A percentile compares a stretch with the other conserved stretches of the same genome.
These are phyloP conservation scores for Serendipita vermifera DNA, from an alignment of 768 basidiomycete species.

Conservation along the genomic window DNA sequence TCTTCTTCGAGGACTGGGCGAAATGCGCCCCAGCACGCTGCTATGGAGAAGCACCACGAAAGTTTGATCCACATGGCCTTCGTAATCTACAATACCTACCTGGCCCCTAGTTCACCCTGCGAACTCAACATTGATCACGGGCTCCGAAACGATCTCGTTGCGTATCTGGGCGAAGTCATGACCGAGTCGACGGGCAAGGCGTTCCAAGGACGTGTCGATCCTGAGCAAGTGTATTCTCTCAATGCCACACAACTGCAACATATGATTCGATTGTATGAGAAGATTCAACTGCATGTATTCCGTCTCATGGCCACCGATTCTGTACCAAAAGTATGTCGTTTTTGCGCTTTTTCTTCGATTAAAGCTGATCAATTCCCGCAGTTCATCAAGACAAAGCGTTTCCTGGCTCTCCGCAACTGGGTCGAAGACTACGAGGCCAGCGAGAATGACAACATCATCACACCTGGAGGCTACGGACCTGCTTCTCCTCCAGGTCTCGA, in stretches of 20 bases:
- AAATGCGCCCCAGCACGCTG: slow-evolving; percentile 25
- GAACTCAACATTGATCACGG: slow-evolving; percentile 99
- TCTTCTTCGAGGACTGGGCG: slow-evolving; percentile 15
- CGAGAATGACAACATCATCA: slow-evolving; percentile 46
- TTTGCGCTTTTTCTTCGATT: background rate
- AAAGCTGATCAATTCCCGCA: slow-evolving; percentile 26
- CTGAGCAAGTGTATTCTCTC: slow-evolving; percentile 67
- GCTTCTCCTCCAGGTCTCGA: slow-evolving; percentile 60
- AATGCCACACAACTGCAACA: slow-evolving; percentile 93
- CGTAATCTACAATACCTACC: slow-evolving; percentile 85
- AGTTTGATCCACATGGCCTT: slow-evolving; percentile 89
- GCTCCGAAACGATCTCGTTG: slow-evolving; percentile 84
- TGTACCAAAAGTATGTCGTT: slow-evolving; percentile 68
- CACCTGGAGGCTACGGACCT: slow-evolving; percentile 33
- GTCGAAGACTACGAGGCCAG: slow-evolving; percentile 54
- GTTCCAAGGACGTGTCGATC: slow-evolving; percentile 69
- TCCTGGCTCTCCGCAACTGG: slow-evolving; percentile 66
- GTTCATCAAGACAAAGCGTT: slow-evolving; percentile 83
- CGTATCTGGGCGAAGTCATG: slow-evolving; percentile 84
- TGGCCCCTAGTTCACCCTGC: slow-evolving; percentile 88
- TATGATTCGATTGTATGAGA: slow-evolving; percentile 85
- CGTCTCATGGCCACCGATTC: slow-evolving; percentile 97
- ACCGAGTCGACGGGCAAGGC: slow-evolving; percentile 60
- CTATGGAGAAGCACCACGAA: slow-evolving; percentile 97
- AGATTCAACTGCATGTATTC: slow-evolving; percentile 95